Conservation (phyloP, 2,329 filamentous ascomycete genomes). For the Raffaelea ambrosiae region DNA sequence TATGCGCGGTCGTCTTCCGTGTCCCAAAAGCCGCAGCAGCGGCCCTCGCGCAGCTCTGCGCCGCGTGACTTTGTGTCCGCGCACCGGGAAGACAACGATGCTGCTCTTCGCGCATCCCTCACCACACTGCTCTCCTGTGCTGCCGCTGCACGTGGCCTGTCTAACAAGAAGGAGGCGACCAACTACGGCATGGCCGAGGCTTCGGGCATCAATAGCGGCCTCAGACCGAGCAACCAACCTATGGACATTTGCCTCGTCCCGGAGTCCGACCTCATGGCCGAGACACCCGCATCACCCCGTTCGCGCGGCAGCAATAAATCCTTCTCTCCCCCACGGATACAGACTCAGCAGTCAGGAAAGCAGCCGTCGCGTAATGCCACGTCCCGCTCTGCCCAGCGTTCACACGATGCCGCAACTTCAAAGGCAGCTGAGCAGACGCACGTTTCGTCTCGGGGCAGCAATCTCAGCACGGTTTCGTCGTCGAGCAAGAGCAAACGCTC, state of each 20-base stretch:
- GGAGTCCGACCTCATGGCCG: constrained; percentile 49
- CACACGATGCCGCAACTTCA: not conserved
- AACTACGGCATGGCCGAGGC: constrained; percentile 22
- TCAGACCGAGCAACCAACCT: constrained; percentile 41
- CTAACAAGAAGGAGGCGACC: constrained; percentile 47
- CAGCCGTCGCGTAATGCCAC: not conserved
- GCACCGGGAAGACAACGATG: constrained; percentile 83
- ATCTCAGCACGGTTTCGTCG: constrained; percentile 8
- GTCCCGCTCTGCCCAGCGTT: not conserved
- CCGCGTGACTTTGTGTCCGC: constrained; percentile 61
- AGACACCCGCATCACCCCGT: constrained; percentile 10
- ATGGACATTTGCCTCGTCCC: constrained; percentile 52
- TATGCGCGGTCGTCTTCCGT: constrained; percentile 39
- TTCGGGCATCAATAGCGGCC: constrained; percentile 24
- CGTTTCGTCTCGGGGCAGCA: constrained; percentile 12
- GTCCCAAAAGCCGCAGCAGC: constrained; percentile 33
- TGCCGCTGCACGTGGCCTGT: constrained; percentile 74
- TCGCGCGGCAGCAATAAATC: constrained; percentile 8
- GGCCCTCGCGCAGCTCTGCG: constrained; percentile 28
- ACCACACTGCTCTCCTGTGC: constrained; percentile 93
- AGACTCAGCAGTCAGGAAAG: not conserved
- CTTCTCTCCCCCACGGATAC: constrained; percentile 11
- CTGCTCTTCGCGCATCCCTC: constrained; percentile 83
- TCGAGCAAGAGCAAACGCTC: constrained; percentile 42
- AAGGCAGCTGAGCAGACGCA: constrained; percentile 3